These are phyloP conservation scores for Hypoxylon crocopeplum DNA, from an alignment of 495 filamentous ascomycete genomes.

Conservation along the genomic window DNA sequence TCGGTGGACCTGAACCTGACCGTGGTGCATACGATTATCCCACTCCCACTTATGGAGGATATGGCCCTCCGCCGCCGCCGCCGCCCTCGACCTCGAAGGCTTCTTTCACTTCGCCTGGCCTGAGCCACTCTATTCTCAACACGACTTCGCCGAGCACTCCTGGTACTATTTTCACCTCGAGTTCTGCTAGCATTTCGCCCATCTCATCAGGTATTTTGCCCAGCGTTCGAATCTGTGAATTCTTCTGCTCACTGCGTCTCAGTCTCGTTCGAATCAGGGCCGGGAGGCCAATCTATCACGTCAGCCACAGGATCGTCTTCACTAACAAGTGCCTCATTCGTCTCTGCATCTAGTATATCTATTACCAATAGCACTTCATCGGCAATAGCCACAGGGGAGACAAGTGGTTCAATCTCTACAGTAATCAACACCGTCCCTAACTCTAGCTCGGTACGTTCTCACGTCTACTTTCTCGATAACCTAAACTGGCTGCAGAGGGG, in stretches of 20 bases:
- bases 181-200: not conserved
- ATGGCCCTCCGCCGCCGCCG: slow-evolving; percentile 47
- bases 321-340: not conserved
- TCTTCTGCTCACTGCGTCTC: slow-evolving; percentile 5
- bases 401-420: slow-evolving; percentile 1
- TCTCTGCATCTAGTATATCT: slow-evolving; percentile 9
- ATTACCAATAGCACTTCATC: slow-evolving; percentile 7
- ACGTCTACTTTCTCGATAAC: not conserved
- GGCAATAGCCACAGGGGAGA: slow-evolving; percentile 5
- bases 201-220: slow-evolving; percentile 10
- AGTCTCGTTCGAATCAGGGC: slow-evolving; percentile 11
- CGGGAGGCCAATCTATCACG: slow-evolving; percentile 13
- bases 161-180: slow-evolving; percentile 2
- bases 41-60: slow-evolving; percentile 49
- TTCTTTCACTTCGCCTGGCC: slow-evolving; percentile 10
- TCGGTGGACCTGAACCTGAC: slow-evolving; percentile 32
- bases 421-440: not conserved
- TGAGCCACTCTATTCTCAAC: slow-evolving; percentile 4
- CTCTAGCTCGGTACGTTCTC: slow-evolving; percentile 20
- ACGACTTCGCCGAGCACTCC: not conserved
- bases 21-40: slow-evolving; percentile 48
- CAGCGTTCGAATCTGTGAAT: not conserved
- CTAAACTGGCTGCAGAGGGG: no score
- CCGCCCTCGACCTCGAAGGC: slow-evolving; percentile 33
- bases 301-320: slow-evolving; percentile 8